These are phyloP conservation scores for Puya raimondii DNA, from an alignment of 176 grass and related monocot species.

Conservation along the genomic window DNA sequence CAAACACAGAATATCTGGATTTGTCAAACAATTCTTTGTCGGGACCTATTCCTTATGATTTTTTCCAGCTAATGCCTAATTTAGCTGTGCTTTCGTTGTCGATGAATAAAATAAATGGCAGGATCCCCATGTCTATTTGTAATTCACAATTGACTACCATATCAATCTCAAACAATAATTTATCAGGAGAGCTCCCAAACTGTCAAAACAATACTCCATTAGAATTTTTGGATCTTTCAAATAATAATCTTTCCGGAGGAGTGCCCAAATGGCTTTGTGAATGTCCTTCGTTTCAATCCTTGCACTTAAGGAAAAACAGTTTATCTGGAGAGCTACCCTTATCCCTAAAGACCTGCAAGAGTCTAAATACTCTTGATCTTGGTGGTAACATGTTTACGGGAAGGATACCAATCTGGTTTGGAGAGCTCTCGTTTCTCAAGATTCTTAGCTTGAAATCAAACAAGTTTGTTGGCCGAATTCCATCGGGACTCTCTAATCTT, in stretches of 20 bases:
- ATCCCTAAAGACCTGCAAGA: no score
- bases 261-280: neutral
- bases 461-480: no score
- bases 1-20: neutral
- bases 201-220: neutral
- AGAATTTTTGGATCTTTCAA: no score
- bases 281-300: neutral
- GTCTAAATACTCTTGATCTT: no score
- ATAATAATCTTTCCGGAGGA: no score
- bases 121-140: conserved; percentile 16
- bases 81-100: neutral
- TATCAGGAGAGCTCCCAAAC: conserved; percentile 7
- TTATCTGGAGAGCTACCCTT: neutral
- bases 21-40: conserved; percentile 24
- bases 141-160: neutral
- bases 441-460: no score
- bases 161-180: conserved; percentile 2
- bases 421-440: no score
- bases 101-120: conserved; percentile 19
- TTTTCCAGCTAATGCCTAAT: neutral
- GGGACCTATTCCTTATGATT: neutral
- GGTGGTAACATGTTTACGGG: no score
- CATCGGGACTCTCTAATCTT: no score
- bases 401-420: no score
- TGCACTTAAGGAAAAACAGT: neutral